Percentiles rank a stretch among this genome's conserved stretches.
phyloP scores from a whole-genome alignment of 805 yeast species.

The Cyberlindnera saturnus region DNA sequence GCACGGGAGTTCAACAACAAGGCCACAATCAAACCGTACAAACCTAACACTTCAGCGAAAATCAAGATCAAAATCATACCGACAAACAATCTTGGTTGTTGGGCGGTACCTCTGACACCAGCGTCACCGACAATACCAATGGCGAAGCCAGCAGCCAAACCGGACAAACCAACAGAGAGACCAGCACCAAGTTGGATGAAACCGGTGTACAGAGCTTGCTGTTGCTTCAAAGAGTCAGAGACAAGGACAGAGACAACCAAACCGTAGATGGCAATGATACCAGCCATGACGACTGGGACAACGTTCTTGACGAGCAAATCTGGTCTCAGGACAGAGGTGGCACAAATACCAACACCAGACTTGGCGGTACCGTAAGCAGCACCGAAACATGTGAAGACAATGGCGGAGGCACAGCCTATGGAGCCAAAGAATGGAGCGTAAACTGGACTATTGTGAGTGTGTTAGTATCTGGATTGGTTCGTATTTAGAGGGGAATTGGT shows the following conservation, averaged over 20 bases:
- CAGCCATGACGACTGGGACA: slow-evolving; percentile 98
- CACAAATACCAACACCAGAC: slow-evolving; percentile 99
- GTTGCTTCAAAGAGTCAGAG: slow-evolving; percentile 81
- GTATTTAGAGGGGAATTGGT: slow-evolving; percentile 17
- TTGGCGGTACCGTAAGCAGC: slow-evolving; percentile 99
- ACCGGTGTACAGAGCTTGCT: slow-evolving; percentile 92
- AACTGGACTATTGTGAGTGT: slow-evolving; percentile 27
- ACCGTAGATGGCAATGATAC: slow-evolving; percentile 98
- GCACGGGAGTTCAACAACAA: slow-evolving; percentile 97
- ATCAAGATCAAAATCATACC: slow-evolving; percentile 97
- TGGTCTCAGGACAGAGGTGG: slow-evolving; percentile 96
- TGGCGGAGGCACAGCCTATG: slow-evolving; percentile 98
- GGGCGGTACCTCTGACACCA: slow-evolving; percentile 98
- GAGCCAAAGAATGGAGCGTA: slow-evolving; percentile 94
- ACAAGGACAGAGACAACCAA: slow-evolving; percentile 93
- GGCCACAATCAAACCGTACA: slow-evolving; percentile 97
- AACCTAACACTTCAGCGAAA: slow-evolving; percentile 98
- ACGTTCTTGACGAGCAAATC: slow-evolving; percentile 89
- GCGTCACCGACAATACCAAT: slow-evolving; percentile 99
- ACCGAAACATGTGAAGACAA: slow-evolving; percentile 97
- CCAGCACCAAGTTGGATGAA: slow-evolving; percentile 99
- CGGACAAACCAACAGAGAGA: slow-evolving; percentile 92
- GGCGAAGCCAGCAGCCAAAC: slow-evolving; percentile 98
- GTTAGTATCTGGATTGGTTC: neutral
- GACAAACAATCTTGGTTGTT: slow-evolving; percentile 96